Percentiles rank a stretch among this genome's conserved stretches.
Conservation (phyloP, 805 yeast genomes). For the Nakazawaea sp. region DNA sequence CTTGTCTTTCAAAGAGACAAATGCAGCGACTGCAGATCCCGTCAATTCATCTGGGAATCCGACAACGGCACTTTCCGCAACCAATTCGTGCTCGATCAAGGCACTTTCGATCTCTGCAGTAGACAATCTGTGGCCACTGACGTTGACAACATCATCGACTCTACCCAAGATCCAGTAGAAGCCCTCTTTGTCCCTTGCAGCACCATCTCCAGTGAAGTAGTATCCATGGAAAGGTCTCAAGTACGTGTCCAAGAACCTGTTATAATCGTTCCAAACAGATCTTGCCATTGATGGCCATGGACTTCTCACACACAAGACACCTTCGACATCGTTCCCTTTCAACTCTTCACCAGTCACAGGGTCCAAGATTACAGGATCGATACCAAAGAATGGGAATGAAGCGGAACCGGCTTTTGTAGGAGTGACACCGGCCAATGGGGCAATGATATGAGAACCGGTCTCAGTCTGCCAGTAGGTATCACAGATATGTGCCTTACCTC, state of each 20-base stretch:
- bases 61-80: slow-evolving; percentile 78
- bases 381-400: slow-evolving; percentile 79
- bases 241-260: slow-evolving; percentile 74
- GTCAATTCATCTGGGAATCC: slow-evolving; percentile 80
- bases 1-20: slow-evolving; percentile 62
- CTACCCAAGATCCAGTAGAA: slow-evolving; percentile 82
- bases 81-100: slow-evolving; percentile 60
- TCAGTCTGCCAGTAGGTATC: slow-evolving; percentile 93
- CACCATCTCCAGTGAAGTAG: slow-evolving; percentile 88
- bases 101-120: slow-evolving; percentile 88
- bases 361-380: slow-evolving; percentile 65
- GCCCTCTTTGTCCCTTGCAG: slow-evolving; percentile 79
- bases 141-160: slow-evolving; percentile 86
- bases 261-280: slow-evolving; percentile 72
- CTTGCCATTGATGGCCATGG: slow-evolving; percentile 88
- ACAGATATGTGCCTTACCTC: slow-evolving; percentile 60
- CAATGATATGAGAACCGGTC: slow-evolving; percentile 72
- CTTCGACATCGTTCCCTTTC: slow-evolving; percentile 66
- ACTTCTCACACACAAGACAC: slow-evolving; percentile 64
- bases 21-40: slow-evolving; percentile 83
- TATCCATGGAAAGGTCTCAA: slow-evolving; percentile 74
- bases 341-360: slow-evolving; percentile 70
- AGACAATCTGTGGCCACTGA: slow-evolving; percentile 81
- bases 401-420: slow-evolving; percentile 87
- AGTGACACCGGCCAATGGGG: slow-evolving; percentile 70